Percentiles rank a stretch among this genome's conserved stretches.
These are phyloP conservation scores for Arthrobotrys iridis DNA, from an alignment of 2,329 filamentous ascomycete genomes.

Conservation along the genomic window DNA sequence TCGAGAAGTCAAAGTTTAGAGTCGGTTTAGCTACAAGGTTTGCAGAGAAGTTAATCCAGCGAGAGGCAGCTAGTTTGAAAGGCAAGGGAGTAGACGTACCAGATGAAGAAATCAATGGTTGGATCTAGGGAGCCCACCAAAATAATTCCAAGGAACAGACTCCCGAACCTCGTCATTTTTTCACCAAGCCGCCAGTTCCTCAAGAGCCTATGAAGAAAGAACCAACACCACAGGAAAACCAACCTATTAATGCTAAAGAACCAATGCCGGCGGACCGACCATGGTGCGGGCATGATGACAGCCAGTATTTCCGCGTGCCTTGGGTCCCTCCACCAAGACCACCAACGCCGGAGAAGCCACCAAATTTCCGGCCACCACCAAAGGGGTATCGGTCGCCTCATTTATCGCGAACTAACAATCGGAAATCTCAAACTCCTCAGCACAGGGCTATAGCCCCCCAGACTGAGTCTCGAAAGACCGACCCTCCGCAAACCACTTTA, in stretches of 20 bases:
- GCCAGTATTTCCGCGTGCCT: neutral
- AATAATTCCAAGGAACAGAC: neutral
- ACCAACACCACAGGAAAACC: neutral
- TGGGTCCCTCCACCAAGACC: neutral
- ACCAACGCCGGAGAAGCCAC: neutral
- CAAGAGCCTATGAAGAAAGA: neutral
- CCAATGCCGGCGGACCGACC: neutral
- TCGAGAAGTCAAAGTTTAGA: neutral
- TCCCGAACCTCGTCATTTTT: neutral
- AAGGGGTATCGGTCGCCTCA: too few species aligned
- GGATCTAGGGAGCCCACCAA: constrained; percentile 5
- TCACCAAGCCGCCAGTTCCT: neutral
- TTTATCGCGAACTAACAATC: too few species aligned
- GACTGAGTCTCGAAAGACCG: too few species aligned
- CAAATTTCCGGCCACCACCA: neutral
- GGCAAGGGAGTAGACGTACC: neutral
- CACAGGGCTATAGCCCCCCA: too few species aligned
- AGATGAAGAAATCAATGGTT: neutral
- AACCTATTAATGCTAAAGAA: too few species aligned
- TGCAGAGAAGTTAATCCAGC: neutral
- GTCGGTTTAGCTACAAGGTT: neutral
- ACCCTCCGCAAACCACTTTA: too few species aligned
- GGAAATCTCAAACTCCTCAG: too few species aligned
- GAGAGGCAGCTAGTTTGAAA: neutral
- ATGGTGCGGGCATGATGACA: too few species aligned